Base-by-base conservation (phyloP, 768 basidiomycete genomes). In the Naganishia kalamii region DNA sequence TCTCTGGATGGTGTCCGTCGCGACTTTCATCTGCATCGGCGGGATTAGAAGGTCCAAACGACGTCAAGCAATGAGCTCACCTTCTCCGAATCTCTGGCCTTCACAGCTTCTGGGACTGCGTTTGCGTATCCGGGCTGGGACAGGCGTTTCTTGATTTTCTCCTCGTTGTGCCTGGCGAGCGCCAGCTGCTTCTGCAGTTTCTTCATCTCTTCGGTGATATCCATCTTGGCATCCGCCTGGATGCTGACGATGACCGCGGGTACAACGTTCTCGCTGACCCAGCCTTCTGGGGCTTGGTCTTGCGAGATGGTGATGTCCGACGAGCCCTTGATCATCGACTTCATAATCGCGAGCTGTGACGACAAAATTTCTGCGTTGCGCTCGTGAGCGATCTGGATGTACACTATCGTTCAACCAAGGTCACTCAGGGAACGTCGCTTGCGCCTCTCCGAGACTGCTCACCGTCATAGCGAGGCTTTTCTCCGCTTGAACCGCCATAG, bases 121-220 rank as follows among this genome's bases (percentile, higher is more conserved):
- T 17, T 17, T 7, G 7, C 37, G 37, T 40, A 40, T 40, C 89
- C 87, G 0, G 86, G 80, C 69, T 88, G 86, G 2, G 83, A 81
- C 68, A 87, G 84, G n/a, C 85, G 75, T 77, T 92, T 93, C 65
- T 80, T 70, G 35, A 94, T 80, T 81, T 96, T 97, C 62, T 87
- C 85, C 46, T 88, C 79, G 69, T 85, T 87, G 54, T 88, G 68
- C 57, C 82, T 81, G 1, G 85, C 86, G 11, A 92, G 80, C 44
- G 87, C 85, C 2, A 90, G 83, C 79, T 93, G 94, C 84, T 96
- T 97, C 74, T 90, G 85, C 67, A 87, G 86, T 78, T 93, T 97
- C 40, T 84, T 81, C 48, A 96, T 88, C 79, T 98, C 94, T 1
- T 84, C 85, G 50, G 90, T 86, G 7, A 93, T 80, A 78, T 98